Evolutionary conservation across 176 grass and related monocot genomes (phyloP), one percentile per base, ranked within the genome.

Genomic region (Oryza meyeriana): DNA sequence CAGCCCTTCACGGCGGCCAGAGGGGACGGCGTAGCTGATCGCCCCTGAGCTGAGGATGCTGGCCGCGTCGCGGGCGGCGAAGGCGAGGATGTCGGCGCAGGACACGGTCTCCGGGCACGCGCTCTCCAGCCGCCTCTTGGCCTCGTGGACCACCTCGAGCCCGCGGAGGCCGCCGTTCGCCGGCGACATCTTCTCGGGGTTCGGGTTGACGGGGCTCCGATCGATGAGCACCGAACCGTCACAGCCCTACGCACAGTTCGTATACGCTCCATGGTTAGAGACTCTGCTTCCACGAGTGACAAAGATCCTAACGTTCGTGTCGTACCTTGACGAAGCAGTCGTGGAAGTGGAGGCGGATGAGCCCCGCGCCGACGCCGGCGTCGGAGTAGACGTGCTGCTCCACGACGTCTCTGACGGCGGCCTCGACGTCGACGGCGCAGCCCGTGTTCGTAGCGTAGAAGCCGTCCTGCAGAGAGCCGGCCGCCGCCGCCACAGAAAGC

Each of bases 281-380:
- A n/a, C n/a, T n/a, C n/a, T n/a, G n/a, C n/a, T n/a, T n/a, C n/a
- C n/a, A n/a, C n/a, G n/a, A n/a, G n/a, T n/a, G n/a, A n/a, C n/a
- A n/a, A n/a, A n/a, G n/a, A n/a, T n/a, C n/a, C n/a, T n/a, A n/a
- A n/a, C n/a, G n/a, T n/a, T n/a, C n/a, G n/a, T n/a, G n/a, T 52
- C 31, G 10, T 16, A 45, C 42, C 48, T 91, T 90, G 7, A 96
- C 88, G 80, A 96, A 96, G 66, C 94, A 96, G 82, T 96, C 94
- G 18, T 96, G 94, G 86, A 93, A 93, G 80, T 93, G 88, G 68
- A 93, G 34, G 2, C 94, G 94, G 39, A 94, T 68, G 10, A 91
- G 91, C 39, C 66, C 79, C 0, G 79, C 79, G 79, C 79, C 78
- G 47, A 52, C 33, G 66, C 58, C 81, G 16, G 41, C 52, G 42